Percentiles rank a stretch among this genome's conserved stretches.
These are phyloP conservation scores for Diaporthe citriasiana DNA, from an alignment of 2,329 filamentous ascomycete genomes.

Conservation along the genomic window DNA sequence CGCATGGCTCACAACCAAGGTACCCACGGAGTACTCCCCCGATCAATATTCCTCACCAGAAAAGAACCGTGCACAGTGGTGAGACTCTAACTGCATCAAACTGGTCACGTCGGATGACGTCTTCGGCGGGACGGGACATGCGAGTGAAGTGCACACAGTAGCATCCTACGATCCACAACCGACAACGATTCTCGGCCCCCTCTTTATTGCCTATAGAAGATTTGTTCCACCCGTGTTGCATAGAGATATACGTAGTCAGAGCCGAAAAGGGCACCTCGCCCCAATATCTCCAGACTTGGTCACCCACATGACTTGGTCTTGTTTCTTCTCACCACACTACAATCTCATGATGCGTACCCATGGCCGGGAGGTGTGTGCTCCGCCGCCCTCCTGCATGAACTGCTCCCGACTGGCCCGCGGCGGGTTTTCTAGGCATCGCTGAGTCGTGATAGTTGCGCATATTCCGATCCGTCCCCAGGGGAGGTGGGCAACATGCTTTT, in stretches of 20 bases:
- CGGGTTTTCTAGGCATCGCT: not conserved
- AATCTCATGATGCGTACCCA: not conserved
- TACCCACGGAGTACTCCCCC: not conserved
- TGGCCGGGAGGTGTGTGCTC: not conserved
- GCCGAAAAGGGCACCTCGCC: not conserved
- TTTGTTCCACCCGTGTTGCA: constrained; percentile 1
- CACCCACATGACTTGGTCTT: not conserved
- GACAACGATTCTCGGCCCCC: not conserved
- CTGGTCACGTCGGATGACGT: constrained; percentile 7
- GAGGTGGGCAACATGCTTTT: not conserved
- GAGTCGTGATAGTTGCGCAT: constrained; percentile 14
- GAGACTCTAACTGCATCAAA: not conserved
- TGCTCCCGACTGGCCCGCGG: not conserved
- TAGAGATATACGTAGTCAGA: not conserved
- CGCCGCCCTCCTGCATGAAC: constrained; percentile 23
- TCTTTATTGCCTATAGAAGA: constrained; percentile 1
- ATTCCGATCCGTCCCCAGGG: not conserved
- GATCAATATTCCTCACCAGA: not conserved
- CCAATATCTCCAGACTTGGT: not conserved
- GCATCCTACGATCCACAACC: constrained; percentile 12
- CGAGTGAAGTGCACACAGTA: not conserved
- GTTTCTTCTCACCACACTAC: not conserved
- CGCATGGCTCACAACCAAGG: not conserved
- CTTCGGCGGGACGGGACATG: not conserved
- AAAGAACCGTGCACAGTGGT: not conserved